Base-by-base conservation (phyloP, 805 yeast genomes). In the Ogataea pini region DNA sequence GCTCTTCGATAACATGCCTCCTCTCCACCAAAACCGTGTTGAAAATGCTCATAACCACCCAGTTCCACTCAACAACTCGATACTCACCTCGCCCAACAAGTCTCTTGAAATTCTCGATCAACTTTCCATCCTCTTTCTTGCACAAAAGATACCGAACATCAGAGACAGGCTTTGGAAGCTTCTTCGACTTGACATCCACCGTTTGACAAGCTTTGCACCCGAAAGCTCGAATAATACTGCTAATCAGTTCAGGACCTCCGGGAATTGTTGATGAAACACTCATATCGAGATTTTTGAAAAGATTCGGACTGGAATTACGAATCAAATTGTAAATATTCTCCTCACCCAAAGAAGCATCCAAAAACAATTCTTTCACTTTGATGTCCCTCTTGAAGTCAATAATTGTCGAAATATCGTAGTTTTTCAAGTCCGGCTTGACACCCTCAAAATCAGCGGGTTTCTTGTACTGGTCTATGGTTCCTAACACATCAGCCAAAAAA, bases 21-120 rank as follows among this genome's bases (percentile, higher is more conserved):
- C 44, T 48, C 20, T 55, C 54, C n/a, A 55, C 51, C 27, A 60
- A 29, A n/a, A 62, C 56, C 72, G 75, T 71, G 42, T 69, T 71
- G 63, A 82, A 82, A 0, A 82, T 77, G 40, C 81, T 72, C 48
- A 72, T 64, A 12, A 82, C 79, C 43, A 84, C 76, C 85, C 85
- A 80, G 44, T 81, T 79, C 87, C 86, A 82, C 50, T 79, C 85
- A 14, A 80, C 73, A 1, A 78, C 66, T 10, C 63, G 64, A 31
- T 61, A 74, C 9, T 50, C 58, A 14, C 29, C 55, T 36, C 47
- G 51, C 20, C 49, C 51, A 17, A 64, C 46, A n/a, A 59, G 48
- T 17, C 55, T 61, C 16, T 42, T 40, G 41, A 70, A 70, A 17
- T 59, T 59, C 1, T 60, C 62, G 10, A 62, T 57, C 34, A 72